Evolutionary conservation across 2,329 filamentous ascomycete species (phyloP).

Genomic region (Cyphellophora attinorum): DNA sequence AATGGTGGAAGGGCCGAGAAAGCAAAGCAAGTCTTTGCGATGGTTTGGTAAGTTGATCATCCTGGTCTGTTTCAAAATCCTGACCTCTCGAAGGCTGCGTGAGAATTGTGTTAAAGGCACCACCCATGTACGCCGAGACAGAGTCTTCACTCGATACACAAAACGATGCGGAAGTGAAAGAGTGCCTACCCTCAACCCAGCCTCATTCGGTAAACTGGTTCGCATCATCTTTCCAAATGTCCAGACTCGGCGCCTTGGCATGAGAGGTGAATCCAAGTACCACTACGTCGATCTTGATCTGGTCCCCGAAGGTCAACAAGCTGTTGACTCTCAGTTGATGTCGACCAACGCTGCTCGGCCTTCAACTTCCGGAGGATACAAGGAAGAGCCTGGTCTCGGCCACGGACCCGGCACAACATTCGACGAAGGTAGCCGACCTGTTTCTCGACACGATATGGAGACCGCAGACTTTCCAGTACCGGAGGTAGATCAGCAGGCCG

Average conservation of each 20-base stretch:
- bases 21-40: slow-evolving; percentile 42
- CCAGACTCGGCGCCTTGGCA: slow-evolving; percentile 82
- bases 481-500: slow-evolving; percentile 12
- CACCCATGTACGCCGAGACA: slow-evolving; percentile 74
- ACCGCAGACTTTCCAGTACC: slow-evolving; percentile 23
- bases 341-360: slow-evolving; percentile 8
- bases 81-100: slow-evolving; percentile 28
- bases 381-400: slow-evolving; percentile 7
- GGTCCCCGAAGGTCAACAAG: slow-evolving; percentile 13
- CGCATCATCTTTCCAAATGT: slow-evolving; percentile 92
- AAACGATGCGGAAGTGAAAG: slow-evolving; percentile 85
- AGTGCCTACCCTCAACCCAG: slow-evolving; percentile 90
- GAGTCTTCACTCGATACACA: slow-evolving; percentile 93
- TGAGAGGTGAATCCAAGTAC: slow-evolving; percentile 95
- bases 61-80: not conserved
- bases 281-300: slow-evolving; percentile 60
- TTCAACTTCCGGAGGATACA: slow-evolving; percentile 10
- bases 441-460: slow-evolving; percentile 19
- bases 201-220: slow-evolving; percentile 95
- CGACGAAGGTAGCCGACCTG: slow-evolving; percentile 5
- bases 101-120: slow-evolving; percentile 37
- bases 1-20: slow-evolving; percentile 41
- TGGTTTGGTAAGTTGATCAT: slow-evolving; percentile 36
- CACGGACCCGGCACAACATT: not conserved
- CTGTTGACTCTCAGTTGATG: slow-evolving; percentile 15